Evolutionary conservation across 371 early-diverging fungal species (phyloP).

Genomic region (Capillidium rhysosporum): DNA sequence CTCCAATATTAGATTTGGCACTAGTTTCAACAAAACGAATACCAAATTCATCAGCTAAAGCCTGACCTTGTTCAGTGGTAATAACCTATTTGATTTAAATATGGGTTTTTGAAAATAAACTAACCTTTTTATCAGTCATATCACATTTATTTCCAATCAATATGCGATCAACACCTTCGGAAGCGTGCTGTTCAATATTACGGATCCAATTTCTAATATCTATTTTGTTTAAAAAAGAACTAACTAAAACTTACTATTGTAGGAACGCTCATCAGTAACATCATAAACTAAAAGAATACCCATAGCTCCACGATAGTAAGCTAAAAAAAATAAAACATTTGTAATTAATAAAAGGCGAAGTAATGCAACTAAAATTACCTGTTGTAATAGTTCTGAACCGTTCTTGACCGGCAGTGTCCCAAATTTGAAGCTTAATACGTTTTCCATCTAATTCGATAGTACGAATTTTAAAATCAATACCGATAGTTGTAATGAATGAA

Average conservation of each 20-base stretch:
- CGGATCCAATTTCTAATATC: conserved; percentile 97
- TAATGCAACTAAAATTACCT: conserved; percentile 16
- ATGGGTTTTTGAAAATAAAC: conserved; percentile 14
- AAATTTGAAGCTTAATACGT: conserved; percentile 98
- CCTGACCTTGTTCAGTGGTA: conserved; percentile 54
- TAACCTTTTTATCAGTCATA: conserved; percentile 69
- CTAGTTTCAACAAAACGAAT: conserved; percentile 90
- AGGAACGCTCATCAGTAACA: conserved; percentile 93
- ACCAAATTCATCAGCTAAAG: conserved; percentile 65
- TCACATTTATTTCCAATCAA: conserved; percentile 98
- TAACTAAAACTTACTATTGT: conserved; percentile 40
- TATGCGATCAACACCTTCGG: conserved; percentile 92
- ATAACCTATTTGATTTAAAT: conserved; percentile 24
- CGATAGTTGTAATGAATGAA: conserved; percentile 95
- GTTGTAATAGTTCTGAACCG: conserved; percentile 99
- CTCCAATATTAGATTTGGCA: conserved; percentile 92
- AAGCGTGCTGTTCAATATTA: conserved; percentile 95
- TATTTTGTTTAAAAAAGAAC: conserved; percentile 9
- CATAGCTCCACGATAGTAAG: conserved; percentile 98
- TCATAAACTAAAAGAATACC: conserved; percentile 99
- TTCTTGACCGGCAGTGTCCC: conserved; percentile 99
- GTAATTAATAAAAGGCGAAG: not conserved
- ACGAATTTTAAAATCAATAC: conserved; percentile 99
- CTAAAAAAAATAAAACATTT: conserved; percentile 12
- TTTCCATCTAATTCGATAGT: conserved; percentile 96